Conservation (phyloP, 257 asterid species). For the Nicotiana sylvestris region DNA sequence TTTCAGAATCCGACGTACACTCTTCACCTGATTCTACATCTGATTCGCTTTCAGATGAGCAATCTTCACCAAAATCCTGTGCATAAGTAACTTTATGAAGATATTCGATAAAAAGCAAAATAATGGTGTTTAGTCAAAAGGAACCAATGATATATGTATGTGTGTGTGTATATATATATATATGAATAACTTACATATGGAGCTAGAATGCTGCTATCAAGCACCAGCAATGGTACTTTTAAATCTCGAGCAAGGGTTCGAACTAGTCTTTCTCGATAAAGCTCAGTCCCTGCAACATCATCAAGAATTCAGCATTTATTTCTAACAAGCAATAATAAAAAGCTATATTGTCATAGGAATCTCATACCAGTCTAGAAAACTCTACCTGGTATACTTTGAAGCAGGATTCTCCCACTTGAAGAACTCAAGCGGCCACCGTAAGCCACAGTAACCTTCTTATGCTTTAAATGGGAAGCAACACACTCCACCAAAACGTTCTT, state of each 20-base stretch:
- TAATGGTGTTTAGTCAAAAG: not conserved
- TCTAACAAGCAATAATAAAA: conserved; percentile 14
- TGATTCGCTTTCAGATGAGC: conserved; percentile 66
- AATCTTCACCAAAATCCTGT: conserved; percentile 73
- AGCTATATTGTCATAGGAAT: not conserved
- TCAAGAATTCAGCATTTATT: conserved; percentile 16
- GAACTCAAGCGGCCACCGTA: conserved; percentile 76
- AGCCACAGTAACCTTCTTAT: conserved; percentile 55
- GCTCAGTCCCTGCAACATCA: conserved; percentile 69
- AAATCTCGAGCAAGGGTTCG: conserved; percentile 86
- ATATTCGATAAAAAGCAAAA: not conserved
- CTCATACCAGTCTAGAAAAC: conserved; percentile 8
- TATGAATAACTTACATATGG: conserved; percentile 61
- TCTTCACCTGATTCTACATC: conserved; percentile 60
- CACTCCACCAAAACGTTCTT: conserved; percentile 85
- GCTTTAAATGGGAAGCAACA: conserved; percentile 78
- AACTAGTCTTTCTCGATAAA: conserved; percentile 93
- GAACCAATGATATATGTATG: not conserved
- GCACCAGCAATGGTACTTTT: conserved; percentile 81
- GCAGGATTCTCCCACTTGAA: conserved; percentile 86
- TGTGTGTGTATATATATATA: not conserved
- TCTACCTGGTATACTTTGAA: conserved; percentile 82
- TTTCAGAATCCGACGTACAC: conserved; percentile 70
- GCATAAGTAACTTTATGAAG: not conserved
- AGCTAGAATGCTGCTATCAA: conserved; percentile 84